phyloP scores from a whole-genome alignment of 768 basidiomycete genomes.

The Amyloporia xantha region DNA sequence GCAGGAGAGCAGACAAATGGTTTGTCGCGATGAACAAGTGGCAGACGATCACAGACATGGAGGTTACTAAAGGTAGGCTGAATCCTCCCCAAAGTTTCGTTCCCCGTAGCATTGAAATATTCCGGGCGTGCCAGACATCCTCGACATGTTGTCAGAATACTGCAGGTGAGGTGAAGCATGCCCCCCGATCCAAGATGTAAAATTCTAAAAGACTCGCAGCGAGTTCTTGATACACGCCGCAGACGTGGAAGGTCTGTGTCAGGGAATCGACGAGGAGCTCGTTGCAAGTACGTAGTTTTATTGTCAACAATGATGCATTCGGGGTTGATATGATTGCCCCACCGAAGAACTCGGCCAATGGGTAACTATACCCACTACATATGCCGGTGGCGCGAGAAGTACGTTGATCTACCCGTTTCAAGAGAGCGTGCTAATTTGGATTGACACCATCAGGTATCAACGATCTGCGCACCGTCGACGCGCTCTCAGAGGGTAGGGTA shows the following conservation, averaged over 20 bases:
- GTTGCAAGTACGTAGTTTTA: conserved; percentile 68
- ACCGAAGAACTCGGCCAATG: conserved; percentile 87
- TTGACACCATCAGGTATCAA: conserved; percentile 63
- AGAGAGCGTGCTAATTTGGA: background rate
- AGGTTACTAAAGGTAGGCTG: conserved; percentile 62
- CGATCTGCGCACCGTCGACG: conserved; percentile 77
- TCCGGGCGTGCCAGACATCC: conserved; percentile 50
- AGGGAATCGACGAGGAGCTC: conserved; percentile 89
- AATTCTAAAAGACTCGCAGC: too few relatives aligned
- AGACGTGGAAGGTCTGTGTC: conserved; percentile 96
- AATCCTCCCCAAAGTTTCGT: background rate
- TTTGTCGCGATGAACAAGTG: conserved; percentile 98
- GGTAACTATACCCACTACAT: conserved; percentile 88
- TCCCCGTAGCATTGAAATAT: background rate
- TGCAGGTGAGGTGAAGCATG: conserved; percentile 71
- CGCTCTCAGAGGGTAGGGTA: conserved; percentile 75
- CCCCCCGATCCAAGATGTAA: too few relatives aligned
- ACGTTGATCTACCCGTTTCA: too few relatives aligned
- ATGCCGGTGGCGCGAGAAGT: conserved; percentile 96
- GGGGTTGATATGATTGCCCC: background rate
- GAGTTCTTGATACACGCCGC: conserved; percentile 96
- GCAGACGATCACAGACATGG: conserved; percentile 94
- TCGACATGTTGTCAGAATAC: conserved; percentile 68
- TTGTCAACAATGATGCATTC: background rate
- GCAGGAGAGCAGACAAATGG: conserved; percentile 72